Conservation (phyloP, 1,284 basidiomycete genomes). For the Quambalaria eucalypti region DNA sequence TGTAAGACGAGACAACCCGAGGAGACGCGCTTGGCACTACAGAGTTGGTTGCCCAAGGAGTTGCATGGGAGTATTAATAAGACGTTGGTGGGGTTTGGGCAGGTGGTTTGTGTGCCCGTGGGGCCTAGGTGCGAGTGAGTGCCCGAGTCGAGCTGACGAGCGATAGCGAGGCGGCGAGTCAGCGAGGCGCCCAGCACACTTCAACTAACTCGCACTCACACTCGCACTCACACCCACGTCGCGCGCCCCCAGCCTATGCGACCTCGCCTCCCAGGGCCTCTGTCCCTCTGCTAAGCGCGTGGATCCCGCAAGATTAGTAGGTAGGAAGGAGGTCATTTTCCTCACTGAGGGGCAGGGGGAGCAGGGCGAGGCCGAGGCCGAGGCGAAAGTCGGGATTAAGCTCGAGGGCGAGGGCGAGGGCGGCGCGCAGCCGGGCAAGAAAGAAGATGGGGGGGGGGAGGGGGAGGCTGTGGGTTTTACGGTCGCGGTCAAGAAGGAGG, state of each 20-base stretch:
- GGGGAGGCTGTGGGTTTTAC: slow-evolving; percentile 1
- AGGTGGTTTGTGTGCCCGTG: slow-evolving; percentile 75
- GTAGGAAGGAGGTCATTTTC: slow-evolving; percentile 9
- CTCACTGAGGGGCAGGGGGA: slow-evolving; percentile 8
- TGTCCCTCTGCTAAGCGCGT: slow-evolving; percentile 31
- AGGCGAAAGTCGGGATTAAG: slow-evolving; percentile 15
- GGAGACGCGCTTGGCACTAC: slow-evolving; percentile 55
- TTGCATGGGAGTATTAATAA: slow-evolving; percentile 35
- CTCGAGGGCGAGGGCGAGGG: slow-evolving; percentile 10
- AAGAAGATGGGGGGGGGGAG: slow-evolving; percentile 4
- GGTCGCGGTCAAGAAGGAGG: background rate
- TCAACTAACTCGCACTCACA: background rate
- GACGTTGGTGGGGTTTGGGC: slow-evolving; percentile 49
- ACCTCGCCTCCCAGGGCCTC: slow-evolving; percentile 15
- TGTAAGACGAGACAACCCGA: slow-evolving; percentile 81
- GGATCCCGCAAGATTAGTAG: slow-evolving; percentile 17
- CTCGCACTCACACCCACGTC: no score
- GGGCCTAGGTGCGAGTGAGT: slow-evolving; percentile 76
- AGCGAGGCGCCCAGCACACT: no score
- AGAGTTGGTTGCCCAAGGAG: slow-evolving; percentile 37
- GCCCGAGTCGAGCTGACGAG: slow-evolving; percentile 55
- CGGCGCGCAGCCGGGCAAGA: slow-evolving; percentile 4
- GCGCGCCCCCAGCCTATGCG: no score
- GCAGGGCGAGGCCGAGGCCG: background rate
- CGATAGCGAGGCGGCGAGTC: background rate